Base-by-base conservation (phyloP, 306 rosid species). In the Gleditsia sinensis region DNA sequence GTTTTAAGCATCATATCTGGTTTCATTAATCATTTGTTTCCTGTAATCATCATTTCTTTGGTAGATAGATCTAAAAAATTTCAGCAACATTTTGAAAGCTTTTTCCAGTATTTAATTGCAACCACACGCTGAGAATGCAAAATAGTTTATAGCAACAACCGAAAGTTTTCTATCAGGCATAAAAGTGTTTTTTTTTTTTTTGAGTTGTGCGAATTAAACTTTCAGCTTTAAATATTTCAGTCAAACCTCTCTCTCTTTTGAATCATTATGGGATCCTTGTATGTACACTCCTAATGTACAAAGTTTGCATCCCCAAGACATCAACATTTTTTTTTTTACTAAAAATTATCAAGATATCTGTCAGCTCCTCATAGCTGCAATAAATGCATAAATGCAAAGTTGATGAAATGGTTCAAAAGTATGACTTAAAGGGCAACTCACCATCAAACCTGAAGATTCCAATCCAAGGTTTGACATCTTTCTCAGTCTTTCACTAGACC, bases 401-500 rank as follows among this genome's bases (percentile, higher is more conserved):
- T 60, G 28, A 10, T 1, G 67, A 17, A 34, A 34, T 34, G 67
- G 67, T 34, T 60, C 67, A 34, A 27, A 60, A 34, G 14, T 4
- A 34, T 60, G 9, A 23, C 67, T 59, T 23, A 21, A 63, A 75
- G 57, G 39, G 68, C 16, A 79, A 88, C 84, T 64, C 74, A 88
- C 89, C 55, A 42, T 68, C 71, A 76, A 63, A 49, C 54, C 55
- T 50, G 74, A 59, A 78, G 75, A 42, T 28, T 78, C 74, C 14
- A 21, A 78, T 74, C 72, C 79, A 58, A 21, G 24, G 55, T 51
- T 62, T 56, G 64, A 40, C 28, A 74, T 74, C 58, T 51, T 71
- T 70, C 59, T 72, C 66, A 83, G 76, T 55, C 83, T 77, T 75
- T 70, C 85, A 51, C 82, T 77, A 37, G 78, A 65, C 67, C 80